Conservation (phyloP, 306 rosid species). For the Gastrolobium bilobum region DNA sequence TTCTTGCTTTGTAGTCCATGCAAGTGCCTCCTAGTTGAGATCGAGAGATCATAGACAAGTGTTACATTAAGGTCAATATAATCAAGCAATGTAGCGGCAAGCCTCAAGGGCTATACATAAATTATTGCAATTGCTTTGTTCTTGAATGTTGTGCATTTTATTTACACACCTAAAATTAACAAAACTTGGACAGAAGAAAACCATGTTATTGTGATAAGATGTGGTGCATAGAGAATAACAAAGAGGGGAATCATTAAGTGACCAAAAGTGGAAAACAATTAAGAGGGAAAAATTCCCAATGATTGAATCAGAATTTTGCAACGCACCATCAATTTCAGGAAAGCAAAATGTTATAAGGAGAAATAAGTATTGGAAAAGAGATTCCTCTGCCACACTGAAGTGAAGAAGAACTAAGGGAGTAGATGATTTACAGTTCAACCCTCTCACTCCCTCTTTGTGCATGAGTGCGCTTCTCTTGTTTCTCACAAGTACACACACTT, state of each 20-base stretch:
- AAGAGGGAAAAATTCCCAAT: conserved; percentile 56
- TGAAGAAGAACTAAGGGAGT: conserved; percentile 45
- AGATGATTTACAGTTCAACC: conserved; percentile 4
- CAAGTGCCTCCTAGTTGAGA: neutral
- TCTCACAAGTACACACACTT: neutral
- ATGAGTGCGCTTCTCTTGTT: neutral
- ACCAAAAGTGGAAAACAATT: conserved; percentile 49
- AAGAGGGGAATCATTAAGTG: conserved; percentile 51
- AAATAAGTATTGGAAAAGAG: conserved; percentile 54
- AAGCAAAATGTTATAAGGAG: conserved; percentile 47
- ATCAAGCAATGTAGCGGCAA: conserved; percentile 14
- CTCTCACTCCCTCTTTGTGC: neutral
- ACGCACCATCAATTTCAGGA: conserved; percentile 44
- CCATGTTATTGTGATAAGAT: conserved; percentile 12
- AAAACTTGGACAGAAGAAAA: neutral
- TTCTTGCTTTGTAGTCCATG: neutral
- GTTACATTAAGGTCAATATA: neutral
- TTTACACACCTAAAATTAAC: neutral
- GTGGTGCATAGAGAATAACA: conserved; percentile 59
- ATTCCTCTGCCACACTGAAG: conserved; percentile 60
- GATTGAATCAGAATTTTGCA: conserved; percentile 60
- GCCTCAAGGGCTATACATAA: conserved; percentile 17
- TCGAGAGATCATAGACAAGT: neutral
- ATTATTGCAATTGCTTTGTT: neutral
- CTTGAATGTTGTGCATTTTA: neutral